Evolutionary conservation across 306 rosid species (phyloP), one percentile per base, ranked within the genome.

Genomic region (Inga oerstediana): DNA sequence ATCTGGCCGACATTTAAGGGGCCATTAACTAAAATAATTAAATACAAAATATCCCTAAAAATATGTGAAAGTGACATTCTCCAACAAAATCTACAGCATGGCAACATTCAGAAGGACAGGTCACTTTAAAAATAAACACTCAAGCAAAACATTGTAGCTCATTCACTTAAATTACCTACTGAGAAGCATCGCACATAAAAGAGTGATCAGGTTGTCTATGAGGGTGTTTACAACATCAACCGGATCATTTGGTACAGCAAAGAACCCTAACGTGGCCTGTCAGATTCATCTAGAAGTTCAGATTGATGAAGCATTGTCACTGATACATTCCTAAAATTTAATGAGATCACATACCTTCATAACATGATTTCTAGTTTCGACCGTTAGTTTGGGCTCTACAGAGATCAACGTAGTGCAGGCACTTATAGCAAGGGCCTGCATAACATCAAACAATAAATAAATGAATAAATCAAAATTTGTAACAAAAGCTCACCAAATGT

Each of bases 201-300:
- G 97, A 78, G 98, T 93, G 78, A 95, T 85, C 80, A 95, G 97
- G 88, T 93, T 95, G 89, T 95, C 92, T 59, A 95, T 86, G 66
- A 95, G 96, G 79, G 91, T 90, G 88, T 85, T 85, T 79, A 92
- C 96, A 56, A 92, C 93, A 82, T 93, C 96, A 76, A 73, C 87
- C 19, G 99, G 96, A 87, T 95, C 99, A 91, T 91, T 95, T 81
- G 94, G 96, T 86, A 93, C 86, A 73, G 99, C 95, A 88, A 95
- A 95, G 89, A 95, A 95, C 84, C 99, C 99, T 84, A 95, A 72
- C 32, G 99, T 93, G 73, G 99, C 99, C 99, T 95, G 99, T 79
- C 74, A 84, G 74, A 90, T 76, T 86, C 80, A 72, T 77, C 79
- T 80, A 39, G 20, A 89, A 82, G 86, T 75, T 81, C 46, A 81